These are phyloP conservation scores for Fusarium dlaminii DNA, from an alignment of 2,329 filamentous ascomycete genomes.

Conservation along the genomic window DNA sequence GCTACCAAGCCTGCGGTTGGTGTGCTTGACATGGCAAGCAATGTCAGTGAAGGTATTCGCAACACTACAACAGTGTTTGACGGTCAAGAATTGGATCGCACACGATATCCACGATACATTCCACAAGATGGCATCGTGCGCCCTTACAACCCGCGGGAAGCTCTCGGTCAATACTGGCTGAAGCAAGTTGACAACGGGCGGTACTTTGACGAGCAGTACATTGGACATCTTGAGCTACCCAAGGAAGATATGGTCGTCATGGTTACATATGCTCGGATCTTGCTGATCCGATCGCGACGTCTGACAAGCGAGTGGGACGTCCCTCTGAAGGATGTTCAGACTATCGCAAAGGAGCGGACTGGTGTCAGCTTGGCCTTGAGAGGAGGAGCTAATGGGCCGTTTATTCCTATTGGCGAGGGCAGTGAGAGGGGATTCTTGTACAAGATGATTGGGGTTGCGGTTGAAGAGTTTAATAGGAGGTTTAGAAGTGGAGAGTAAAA, in stretches of 20 bases:
- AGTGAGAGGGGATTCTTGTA: conserved; percentile 72
- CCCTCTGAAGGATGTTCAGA: conserved; percentile 93
- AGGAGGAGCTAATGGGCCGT: conserved; percentile 92
- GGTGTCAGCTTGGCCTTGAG: conserved; percentile 89
- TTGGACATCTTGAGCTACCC: conserved; percentile 92
- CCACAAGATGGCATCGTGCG: conserved; percentile 92
- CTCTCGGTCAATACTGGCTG: conserved; percentile 96
- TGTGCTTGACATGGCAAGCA: conserved; percentile 95
- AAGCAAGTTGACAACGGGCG: conserved; percentile 98
- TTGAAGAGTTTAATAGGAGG: conserved; percentile 73
- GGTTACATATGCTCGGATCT: conserved; percentile 86
- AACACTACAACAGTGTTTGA: conserved; percentile 99
- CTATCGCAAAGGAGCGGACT: conserved; percentile 95
- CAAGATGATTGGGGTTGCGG: conserved; percentile 71
- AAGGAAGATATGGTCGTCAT: conserved; percentile 89
- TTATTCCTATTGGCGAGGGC: conserved; percentile 93
- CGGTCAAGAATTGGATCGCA: conserved; percentile 90
- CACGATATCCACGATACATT: conserved; percentile 92
- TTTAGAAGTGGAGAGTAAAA: conserved; percentile 56
- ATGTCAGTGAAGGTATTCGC: conserved; percentile 95
- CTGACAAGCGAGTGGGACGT: conserved; percentile 96
- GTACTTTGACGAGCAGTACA: conserved; percentile 97
- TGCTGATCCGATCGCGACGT: conserved; percentile 88
- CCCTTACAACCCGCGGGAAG: conserved; percentile 93
- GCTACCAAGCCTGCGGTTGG: conserved; percentile 97